phyloP scores from a whole-genome alignment of 2,329 filamentous ascomycete species.

The Scedosporium apiospermum region DNA sequence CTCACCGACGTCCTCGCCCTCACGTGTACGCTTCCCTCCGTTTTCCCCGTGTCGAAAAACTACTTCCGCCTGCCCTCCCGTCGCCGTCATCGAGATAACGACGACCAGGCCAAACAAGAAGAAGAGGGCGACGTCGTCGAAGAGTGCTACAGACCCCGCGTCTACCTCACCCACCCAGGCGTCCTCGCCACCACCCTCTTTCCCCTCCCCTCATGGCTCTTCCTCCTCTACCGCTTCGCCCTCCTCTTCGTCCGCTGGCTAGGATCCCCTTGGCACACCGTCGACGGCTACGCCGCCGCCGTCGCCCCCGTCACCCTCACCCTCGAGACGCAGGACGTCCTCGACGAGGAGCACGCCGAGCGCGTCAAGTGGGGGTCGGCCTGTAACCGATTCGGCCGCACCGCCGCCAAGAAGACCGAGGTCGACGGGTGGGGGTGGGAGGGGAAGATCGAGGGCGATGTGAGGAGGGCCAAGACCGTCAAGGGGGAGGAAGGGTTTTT shows the following conservation, averaged over 20 bases:
- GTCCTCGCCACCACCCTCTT: slow-evolving; percentile 77
- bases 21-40: slow-evolving; percentile 58
- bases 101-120: slow-evolving; percentile 2
- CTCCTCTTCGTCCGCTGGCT: slow-evolving; percentile 66
- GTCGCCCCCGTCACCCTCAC: slow-evolving; percentile 69
- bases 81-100: background rate
- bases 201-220: slow-evolving; percentile 60
- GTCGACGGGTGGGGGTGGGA: slow-evolving; percentile 78
- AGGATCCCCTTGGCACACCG: slow-evolving; percentile 82
- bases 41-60: slow-evolving; percentile 16
- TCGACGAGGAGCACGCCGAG: slow-evolving; percentile 47
- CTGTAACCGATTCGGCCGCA: slow-evolving; percentile 47
- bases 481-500: slow-evolving; percentile 32
- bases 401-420: slow-evolving; percentile 65
- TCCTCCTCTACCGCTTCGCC: slow-evolving; percentile 55
- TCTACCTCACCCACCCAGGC: slow-evolving; percentile 79
- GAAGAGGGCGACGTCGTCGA: slow-evolving; percentile 12
- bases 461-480: background rate
- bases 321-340: slow-evolving; percentile 52
- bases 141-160: slow-evolving; percentile 37
- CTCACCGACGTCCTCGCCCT: slow-evolving; percentile 77
- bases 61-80: slow-evolving; percentile 9
- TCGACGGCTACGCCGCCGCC: slow-evolving; percentile 68
- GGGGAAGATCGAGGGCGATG: slow-evolving; percentile 38
- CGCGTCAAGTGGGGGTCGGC: slow-evolving; percentile 76